Evolutionary conservation across 2,329 filamentous ascomycete genomes (phyloP).

Genomic region (Ophiostoma sp.): DNA sequence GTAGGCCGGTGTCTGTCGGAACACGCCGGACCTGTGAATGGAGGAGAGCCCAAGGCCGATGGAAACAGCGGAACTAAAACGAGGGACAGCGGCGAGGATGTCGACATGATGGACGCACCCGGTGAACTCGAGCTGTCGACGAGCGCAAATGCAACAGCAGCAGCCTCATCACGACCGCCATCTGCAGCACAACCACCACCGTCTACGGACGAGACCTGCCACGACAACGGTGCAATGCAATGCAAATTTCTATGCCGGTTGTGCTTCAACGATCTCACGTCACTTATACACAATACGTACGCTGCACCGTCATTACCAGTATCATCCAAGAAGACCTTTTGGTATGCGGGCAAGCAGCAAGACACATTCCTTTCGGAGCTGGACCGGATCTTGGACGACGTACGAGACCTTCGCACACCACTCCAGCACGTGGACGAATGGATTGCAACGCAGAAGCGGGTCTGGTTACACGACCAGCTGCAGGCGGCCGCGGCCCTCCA

Average conservation of each 20-base stretch:
- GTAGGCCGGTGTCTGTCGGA: conserved; percentile 17
- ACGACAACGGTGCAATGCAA: not conserved
- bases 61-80: not conserved
- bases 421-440: conserved; percentile 45
- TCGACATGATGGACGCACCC: conserved; percentile 35
- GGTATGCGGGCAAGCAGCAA: conserved; percentile 45
- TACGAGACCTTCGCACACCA: conserved; percentile 40
- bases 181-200: not conserved
- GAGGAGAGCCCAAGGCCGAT: not conserved
- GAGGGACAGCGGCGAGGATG: conserved; percentile 22
- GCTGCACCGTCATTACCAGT: conserved; percentile 26
- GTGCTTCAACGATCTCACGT: conserved; percentile 46
- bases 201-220: not conserved
- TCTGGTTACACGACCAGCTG: conserved; percentile 39
- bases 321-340: conserved; percentile 39
- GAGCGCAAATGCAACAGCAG: conserved; percentile 23
- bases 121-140: not conserved
- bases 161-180: not conserved
- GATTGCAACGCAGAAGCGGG: conserved; percentile 47
- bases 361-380: conserved; percentile 46
- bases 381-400: conserved; percentile 45
- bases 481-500: conserved; percentile 26
- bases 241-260: conserved; percentile 38
- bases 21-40: conserved; percentile 2
- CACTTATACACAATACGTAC: conserved; percentile 41